phyloP scores from a whole-genome alignment of 73 alveolate species.

The Durusdinium trenchii region DNA sequence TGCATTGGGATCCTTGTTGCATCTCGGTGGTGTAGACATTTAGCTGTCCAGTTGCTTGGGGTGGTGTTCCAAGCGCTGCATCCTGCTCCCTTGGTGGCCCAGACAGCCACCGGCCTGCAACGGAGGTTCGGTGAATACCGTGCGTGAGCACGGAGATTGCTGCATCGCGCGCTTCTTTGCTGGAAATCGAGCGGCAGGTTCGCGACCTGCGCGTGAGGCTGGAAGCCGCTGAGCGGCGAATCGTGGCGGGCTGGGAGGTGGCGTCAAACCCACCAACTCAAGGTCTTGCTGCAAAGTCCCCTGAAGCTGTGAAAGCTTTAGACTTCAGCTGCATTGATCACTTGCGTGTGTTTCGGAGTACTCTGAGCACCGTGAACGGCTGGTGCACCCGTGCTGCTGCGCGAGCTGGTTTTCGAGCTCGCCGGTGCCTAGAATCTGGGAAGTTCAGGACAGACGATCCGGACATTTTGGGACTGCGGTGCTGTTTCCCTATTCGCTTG shows the following conservation, averaged over 20 bases:
- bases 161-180: background rate
- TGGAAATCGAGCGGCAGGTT: background rate
- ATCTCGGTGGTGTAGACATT: background rate
- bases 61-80: background rate
- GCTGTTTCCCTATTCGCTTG: background rate
- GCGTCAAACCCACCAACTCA: background rate
- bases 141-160: background rate
- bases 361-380: no score
- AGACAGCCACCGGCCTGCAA: background rate
- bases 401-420: no score
- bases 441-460: no score
- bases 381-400: no score
- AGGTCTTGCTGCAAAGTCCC: no score
- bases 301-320: no score
- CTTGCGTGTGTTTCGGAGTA: no score
- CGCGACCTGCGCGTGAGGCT: background rate
- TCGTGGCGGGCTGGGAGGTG: background rate
- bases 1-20: background rate
- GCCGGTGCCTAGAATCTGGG: no score
- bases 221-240: background rate
- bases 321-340: no score
- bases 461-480: no score
- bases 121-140: background rate
- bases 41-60: background rate
- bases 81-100: background rate